Percentiles rank a stretch among this genome's conserved stretches.
These are phyloP conservation scores for Beauveria medogensis DNA, from an alignment of 2,329 filamentous ascomycete species.

Conservation along the genomic window DNA sequence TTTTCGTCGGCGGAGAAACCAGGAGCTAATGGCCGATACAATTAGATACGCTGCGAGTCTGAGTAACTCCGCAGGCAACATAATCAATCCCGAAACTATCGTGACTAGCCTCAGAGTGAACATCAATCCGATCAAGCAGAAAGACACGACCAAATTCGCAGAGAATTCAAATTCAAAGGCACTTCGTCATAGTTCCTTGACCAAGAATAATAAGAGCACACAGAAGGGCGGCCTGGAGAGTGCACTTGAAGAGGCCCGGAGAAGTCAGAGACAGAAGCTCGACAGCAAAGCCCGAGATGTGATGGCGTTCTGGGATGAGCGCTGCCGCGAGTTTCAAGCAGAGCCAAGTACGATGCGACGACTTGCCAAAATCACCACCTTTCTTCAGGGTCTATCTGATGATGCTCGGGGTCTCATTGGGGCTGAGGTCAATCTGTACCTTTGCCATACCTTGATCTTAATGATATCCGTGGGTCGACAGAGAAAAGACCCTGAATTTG, in stretches of 20 bases:
- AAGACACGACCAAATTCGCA: background rate
- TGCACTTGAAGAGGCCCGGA: conserved; percentile 13
- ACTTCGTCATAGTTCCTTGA: background rate
- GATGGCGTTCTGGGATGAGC: conserved; percentile 11
- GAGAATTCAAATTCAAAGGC: background rate
- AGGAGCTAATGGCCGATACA: conserved; percentile 61
- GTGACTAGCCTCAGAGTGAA: conserved; percentile 23
- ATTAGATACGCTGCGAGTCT: conserved; percentile 61
- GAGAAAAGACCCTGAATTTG: background rate
- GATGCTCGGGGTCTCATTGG: conserved; percentile 22
- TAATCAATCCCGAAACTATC: conserved; percentile 56
- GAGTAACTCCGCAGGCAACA: conserved; percentile 54
- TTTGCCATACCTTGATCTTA: conserved; percentile 23
- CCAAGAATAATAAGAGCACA: conserved; percentile 18
- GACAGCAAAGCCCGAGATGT: conserved; percentile 5
- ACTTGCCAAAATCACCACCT: conserved; percentile 39
- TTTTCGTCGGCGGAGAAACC: conserved; percentile 40
- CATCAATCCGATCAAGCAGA: conserved; percentile 13
- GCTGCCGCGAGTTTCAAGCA: conserved; percentile 36
- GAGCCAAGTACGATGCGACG: conserved; percentile 32
- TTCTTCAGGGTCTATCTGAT: conserved; percentile 33
- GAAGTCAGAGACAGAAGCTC: conserved; percentile 10
- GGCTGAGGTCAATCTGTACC: conserved; percentile 25
- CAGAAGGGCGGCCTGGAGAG: background rate
- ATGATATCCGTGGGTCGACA: background rate